Conservation (phyloP, 2,329 filamentous ascomycete genomes). For the Colletotrichum cordylinicola region DNA sequence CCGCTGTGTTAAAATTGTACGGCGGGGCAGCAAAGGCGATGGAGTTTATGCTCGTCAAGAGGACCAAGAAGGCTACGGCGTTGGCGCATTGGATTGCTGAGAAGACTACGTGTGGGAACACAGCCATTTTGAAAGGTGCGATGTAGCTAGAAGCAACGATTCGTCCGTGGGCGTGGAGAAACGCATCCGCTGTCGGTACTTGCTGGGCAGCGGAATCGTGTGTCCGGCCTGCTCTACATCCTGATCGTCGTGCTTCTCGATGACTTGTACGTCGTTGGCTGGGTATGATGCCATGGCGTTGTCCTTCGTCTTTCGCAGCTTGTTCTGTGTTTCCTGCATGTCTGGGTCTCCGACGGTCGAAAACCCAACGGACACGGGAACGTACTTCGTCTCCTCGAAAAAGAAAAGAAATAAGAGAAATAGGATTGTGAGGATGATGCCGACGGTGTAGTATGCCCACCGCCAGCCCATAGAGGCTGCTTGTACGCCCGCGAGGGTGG, state of each 20-base stretch:
- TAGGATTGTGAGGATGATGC: not conserved
- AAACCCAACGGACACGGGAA: not conserved
- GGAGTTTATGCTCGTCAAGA: not conserved
- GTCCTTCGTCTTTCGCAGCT: not conserved
- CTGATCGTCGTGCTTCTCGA: fast-evolving
- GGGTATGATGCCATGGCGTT: not conserved
- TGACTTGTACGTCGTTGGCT: not conserved
- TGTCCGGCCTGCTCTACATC: not conserved
- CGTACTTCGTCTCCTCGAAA: not conserved
- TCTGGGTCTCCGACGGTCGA: not conserved
- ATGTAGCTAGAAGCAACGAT: not conserved
- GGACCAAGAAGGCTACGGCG: not conserved
- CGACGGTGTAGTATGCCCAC: slow-evolving; percentile 24
- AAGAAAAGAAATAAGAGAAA: not conserved
- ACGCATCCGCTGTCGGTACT: not conserved
- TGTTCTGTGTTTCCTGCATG: not conserved
- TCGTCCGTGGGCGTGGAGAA: not conserved
- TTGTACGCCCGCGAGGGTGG: slow-evolving; percentile 33
- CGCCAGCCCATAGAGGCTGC: slow-evolving; percentile 29
- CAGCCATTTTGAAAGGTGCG: not conserved
- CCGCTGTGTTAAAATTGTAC: not conserved
- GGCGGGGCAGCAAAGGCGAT: not conserved
- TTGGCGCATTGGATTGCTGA: not conserved
- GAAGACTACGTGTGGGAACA: not conserved
- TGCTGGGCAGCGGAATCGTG: not conserved